These are phyloP conservation scores for Phaeosphaeria sp. DNA, from an alignment of 2,329 filamentous ascomycete genomes.

Conservation along the genomic window DNA sequence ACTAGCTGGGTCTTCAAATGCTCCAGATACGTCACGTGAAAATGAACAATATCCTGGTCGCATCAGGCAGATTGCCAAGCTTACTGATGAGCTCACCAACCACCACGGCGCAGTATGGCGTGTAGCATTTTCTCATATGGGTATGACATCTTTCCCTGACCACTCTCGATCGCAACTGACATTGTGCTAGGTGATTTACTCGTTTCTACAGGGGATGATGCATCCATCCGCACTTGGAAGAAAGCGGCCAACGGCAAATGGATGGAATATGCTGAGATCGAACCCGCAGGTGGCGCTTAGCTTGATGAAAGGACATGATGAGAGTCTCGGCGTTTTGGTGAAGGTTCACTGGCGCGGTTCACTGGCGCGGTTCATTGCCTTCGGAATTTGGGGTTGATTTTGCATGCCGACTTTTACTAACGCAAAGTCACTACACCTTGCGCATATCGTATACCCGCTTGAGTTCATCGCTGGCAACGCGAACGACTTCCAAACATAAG, in stretches of 20 bases:
- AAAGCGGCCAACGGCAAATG: constrained; percentile 56
- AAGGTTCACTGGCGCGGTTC: constrained; percentile 3
- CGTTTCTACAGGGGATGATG: constrained; percentile 79
- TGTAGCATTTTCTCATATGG: constrained; percentile 67
- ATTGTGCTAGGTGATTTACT: constrained; percentile 71
- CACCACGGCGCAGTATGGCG: constrained; percentile 78
- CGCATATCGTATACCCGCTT: constrained; percentile 29
- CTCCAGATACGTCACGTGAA: constrained; percentile 58
- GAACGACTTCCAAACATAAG: not conserved
- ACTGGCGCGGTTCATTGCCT: too few relatives aligned
- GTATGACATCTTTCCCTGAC: constrained; percentile 31
- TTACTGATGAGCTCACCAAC: constrained; percentile 71
- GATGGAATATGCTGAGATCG: constrained; percentile 58
- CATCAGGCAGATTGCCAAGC: constrained; percentile 67
- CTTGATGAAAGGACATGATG: constrained; percentile 1
- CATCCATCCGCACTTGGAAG: constrained; percentile 61
- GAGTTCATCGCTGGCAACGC: constrained; percentile 8
- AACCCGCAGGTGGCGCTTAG: constrained; percentile 44
- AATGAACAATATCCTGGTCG: constrained; percentile 68
- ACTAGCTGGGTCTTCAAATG: constrained; percentile 53
- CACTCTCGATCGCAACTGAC: constrained; percentile 9
- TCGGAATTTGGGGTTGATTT: constrained; percentile 11
- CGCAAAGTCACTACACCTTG: constrained; percentile 20
- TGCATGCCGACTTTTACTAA: constrained; percentile 21
- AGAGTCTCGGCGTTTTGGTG: constrained; percentile 18